A percentile compares a stretch with the other conserved stretches of the same genome.
Evolutionary conservation across 1,139 yeast genomes (phyloP).

Genomic region (Chernovozyma sophiae-reginae): DNA sequence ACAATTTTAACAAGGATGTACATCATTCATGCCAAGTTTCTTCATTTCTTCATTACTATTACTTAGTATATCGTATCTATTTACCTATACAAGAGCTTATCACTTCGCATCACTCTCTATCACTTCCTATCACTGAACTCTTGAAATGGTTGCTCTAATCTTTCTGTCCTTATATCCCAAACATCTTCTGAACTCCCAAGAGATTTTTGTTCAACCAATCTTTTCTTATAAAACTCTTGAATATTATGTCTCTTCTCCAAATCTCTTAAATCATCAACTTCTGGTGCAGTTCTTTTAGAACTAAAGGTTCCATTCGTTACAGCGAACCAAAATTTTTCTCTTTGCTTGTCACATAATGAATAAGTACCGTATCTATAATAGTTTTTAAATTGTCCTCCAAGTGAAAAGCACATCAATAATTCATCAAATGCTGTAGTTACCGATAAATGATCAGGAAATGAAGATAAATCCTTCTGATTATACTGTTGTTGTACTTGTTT

Average conservation of each 20-base stretch:
- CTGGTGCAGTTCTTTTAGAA: slow-evolving; percentile 9
- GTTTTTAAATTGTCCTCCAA: slow-evolving; percentile 83
- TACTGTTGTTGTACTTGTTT: slow-evolving; percentile 24
- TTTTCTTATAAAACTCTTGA: slow-evolving; percentile 66
- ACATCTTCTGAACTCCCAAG: slow-evolving; percentile 77
- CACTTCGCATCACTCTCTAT: too few relatives aligned
- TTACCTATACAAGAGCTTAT: too few relatives aligned
- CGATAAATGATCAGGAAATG: slow-evolving; percentile 34
- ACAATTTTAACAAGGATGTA: too few relatives aligned
- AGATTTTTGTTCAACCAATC: slow-evolving; percentile 56
- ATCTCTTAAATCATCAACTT: slow-evolving; percentile 26
- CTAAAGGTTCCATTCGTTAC: slow-evolving; percentile 46
- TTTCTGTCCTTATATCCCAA: slow-evolving; percentile 57
- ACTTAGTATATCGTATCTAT: too few relatives aligned
- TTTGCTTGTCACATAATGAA: slow-evolving; percentile 63
- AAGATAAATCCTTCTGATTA: slow-evolving; percentile 17
- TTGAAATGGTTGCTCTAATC: slow-evolving; percentile 22
- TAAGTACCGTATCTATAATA: slow-evolving; percentile 80
- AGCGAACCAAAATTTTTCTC: slow-evolving; percentile 80
- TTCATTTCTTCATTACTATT: too few relatives aligned
- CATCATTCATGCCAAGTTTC: too few relatives aligned
- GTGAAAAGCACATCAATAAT: slow-evolving; percentile 75
- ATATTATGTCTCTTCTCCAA: slow-evolving; percentile 49
- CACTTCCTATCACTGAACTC: slow-evolving; percentile 8
- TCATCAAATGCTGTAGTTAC: slow-evolving; percentile 80